Conservation (phyloP, 1,284 basidiomycete genomes). For the Marasmius tenuissimus region DNA sequence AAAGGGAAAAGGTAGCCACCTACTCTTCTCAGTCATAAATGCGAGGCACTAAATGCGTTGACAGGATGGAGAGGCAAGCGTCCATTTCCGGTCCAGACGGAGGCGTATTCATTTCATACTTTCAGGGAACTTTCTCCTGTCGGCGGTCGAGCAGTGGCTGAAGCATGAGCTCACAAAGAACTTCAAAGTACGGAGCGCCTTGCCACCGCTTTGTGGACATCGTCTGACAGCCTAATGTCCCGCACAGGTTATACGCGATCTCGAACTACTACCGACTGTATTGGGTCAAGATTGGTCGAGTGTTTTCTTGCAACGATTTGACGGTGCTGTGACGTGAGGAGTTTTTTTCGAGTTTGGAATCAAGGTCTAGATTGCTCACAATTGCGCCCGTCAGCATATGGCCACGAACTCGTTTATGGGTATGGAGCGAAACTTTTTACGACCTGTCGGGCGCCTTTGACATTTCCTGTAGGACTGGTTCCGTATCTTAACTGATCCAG, state of each 20-base stretch:
- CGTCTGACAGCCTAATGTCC: background rate
- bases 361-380: background rate
- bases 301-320: constrained; percentile 89
- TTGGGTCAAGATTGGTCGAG: constrained; percentile 94
- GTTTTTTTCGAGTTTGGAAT: constrained; percentile 11
- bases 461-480: constrained; percentile 70
- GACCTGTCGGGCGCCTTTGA: constrained; percentile 10
- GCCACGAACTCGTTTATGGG: constrained; percentile 78
- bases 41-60: background rate
- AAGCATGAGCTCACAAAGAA: constrained; percentile 95
- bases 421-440: constrained; percentile 28
- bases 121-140: constrained; percentile 80
- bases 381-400: constrained; percentile 60
- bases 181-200: constrained; percentile 65
- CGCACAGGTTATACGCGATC: constrained; percentile 75
- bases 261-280: constrained; percentile 87
- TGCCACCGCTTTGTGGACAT: background rate
- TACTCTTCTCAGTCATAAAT: background rate
- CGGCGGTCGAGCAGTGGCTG: constrained; percentile 89
- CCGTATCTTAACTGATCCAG: constrained; percentile 81
- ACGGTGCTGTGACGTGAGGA: constrained; percentile 81
- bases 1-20: constrained; percentile 76
- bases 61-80: constrained; percentile 80
- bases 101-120: background rate
- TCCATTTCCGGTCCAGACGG: background rate